Percentiles rank a stretch among this genome's conserved stretches.
Evolutionary conservation across 2,329 filamentous ascomycete species (phyloP).

Genomic region (Exserohilum turcica): DNA sequence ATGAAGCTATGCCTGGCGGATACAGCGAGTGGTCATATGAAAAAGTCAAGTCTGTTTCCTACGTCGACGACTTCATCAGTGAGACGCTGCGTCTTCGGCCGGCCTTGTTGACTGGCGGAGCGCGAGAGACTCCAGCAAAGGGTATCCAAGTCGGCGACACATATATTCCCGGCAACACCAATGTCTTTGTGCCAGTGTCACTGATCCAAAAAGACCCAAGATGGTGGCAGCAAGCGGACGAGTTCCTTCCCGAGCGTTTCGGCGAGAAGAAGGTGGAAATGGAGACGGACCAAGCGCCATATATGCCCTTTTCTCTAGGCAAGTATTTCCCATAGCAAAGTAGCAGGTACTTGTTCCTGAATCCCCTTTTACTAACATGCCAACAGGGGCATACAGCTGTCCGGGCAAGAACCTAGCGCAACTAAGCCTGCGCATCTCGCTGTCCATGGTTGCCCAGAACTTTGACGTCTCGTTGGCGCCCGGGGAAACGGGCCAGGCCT

Average conservation of each 20-base stretch:
- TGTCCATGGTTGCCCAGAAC: constrained; percentile 18
- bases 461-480: constrained; percentile 24
- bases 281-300: constrained; percentile 25
- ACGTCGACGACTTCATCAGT: constrained; percentile 40
- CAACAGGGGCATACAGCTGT: constrained; percentile 23
- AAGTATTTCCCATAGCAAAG: not conserved
- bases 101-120: constrained; percentile 42
- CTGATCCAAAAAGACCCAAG: constrained; percentile 19
- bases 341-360: not conserved
- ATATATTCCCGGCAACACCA: constrained; percentile 20
- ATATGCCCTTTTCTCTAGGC: constrained; percentile 23
- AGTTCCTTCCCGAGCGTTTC: constrained; percentile 26
- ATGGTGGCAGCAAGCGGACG: constrained; percentile 19
- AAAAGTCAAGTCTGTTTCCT: constrained; percentile 32
- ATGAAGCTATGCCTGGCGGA: constrained; percentile 33
- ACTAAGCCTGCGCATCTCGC: constrained; percentile 17
- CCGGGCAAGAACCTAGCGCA: constrained; percentile 26
- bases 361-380: constrained; percentile 6
- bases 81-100: constrained; percentile 51
- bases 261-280: constrained; percentile 21
- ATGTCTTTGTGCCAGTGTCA: constrained; percentile 14
- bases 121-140: constrained; percentile 47
- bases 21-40: constrained; percentile 38
- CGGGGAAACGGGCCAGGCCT: constrained; percentile 23
- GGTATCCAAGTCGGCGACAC: constrained; percentile 34